These are phyloP conservation scores for Cynara cardunculus DNA, from an alignment of 129 eudicot genomes.

Conservation along the genomic window DNA sequence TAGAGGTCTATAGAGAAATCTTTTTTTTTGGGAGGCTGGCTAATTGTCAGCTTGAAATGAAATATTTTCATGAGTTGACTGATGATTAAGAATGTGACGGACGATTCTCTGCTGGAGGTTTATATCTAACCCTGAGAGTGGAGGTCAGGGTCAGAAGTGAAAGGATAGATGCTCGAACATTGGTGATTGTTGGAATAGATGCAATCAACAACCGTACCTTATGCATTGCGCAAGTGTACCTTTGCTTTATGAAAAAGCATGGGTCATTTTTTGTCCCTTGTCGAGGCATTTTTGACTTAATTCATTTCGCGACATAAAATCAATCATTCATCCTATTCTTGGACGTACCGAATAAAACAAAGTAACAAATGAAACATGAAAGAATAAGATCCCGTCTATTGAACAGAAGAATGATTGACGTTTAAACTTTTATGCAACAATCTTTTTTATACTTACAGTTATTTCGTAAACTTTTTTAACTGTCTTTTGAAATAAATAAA, in stretches of 20 bases:
- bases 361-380: conserved; percentile 23
- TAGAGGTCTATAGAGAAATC: neutral
- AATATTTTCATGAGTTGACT: neutral
- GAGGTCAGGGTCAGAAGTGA: conserved; percentile 24
- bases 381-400: conserved; percentile 22
- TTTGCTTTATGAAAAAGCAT: conserved; percentile 25
- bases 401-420: conserved; percentile 5
- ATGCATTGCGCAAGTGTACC: conserved; percentile 26
- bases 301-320: conserved; percentile 2
- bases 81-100: neutral
- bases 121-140: conserved; percentile 15
- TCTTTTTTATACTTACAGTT: neutral
- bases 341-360: conserved; percentile 19
- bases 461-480: neutral
- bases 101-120: conserved; percentile 18
- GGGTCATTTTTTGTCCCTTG: conserved; percentile 9
- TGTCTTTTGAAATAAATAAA: neutral
- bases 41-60: neutral
- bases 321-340: conserved; percentile 19
- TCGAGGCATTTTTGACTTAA: conserved; percentile 21
- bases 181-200: conserved; percentile 23
- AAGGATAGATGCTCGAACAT: conserved; percentile 30
- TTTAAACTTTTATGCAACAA: conserved; percentile 12
- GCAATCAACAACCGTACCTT: conserved; percentile 32
- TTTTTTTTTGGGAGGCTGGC: neutral